Base-by-base conservation (phyloP, 345 rosid species). In the Physaria fendleri region DNA sequence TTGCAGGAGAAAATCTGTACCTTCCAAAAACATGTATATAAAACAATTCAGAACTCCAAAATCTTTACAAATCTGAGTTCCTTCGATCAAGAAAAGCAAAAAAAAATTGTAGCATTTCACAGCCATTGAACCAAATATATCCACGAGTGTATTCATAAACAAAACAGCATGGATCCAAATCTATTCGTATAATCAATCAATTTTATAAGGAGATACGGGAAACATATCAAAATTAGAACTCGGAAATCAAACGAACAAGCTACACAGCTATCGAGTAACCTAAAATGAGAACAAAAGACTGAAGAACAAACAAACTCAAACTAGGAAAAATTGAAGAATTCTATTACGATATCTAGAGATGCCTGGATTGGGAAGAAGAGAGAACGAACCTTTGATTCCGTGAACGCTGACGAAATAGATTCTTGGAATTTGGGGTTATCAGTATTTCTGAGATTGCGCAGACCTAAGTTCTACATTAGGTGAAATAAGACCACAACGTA, bases 1-100 rank as follows among this genome's bases (percentile, higher is more conserved):
- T 28, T 37, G 67, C 15, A 15, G 12, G 46, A 33, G n/a, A 23
- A 38, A 39, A 21, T 51, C 76, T 74, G 64, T 39, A 54, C 58
- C 40, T 69, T 43, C 5, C 41, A 46, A 54, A 27, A 39, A 56
- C 33, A 39, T 37, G 14, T 48, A 16, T 39, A 51, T 17, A 0
- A 63, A 40, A 46, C 16, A 50, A 32, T 64, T n/a, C 20, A 65
- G 3, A 42, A 44, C 39, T 32, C 33, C 33, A 42, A n/a, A 18
- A 23, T 25, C 7, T 16, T 1, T 25, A 33, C 38, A 2, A 27
- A 17, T 8, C 6, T 27, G 68, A 44, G 3, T 37, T 13, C 16
- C 10, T 43, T 13, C 6, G 21, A 42, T 61, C 4, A 64, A 20
- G 2, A n/a, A 51, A 30, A n/a, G n/a, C n/a, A n/a, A n/a, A n/a